Evolutionary conservation across 176 grass and related monocot species (phyloP).

Genomic region (Paspalum notatum): DNA sequence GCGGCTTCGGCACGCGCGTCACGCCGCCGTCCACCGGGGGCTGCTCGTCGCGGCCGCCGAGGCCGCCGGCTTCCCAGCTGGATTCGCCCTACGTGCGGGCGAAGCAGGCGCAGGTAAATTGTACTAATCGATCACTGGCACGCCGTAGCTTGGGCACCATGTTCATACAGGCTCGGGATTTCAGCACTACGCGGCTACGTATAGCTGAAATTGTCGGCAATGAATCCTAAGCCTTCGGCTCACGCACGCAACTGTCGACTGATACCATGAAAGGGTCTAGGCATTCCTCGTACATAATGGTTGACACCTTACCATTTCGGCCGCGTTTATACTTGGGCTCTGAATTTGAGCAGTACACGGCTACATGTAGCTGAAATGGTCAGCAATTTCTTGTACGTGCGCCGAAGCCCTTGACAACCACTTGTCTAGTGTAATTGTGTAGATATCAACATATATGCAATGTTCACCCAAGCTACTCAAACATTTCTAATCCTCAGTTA

Average conservation of each 20-base stretch:
- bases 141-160: background rate
- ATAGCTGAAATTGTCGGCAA: background rate
- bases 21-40: constrained; percentile 32
- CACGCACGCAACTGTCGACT: background rate
- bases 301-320: background rate
- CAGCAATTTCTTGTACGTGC: background rate
- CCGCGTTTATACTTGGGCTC: too few species aligned
- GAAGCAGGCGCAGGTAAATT: constrained; percentile 61
- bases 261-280: background rate
- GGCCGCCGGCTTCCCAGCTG: constrained; percentile 31
- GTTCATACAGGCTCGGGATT: background rate
- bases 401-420: background rate
- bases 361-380: too few species aligned
- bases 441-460: background rate
- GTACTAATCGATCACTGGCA: background rate
- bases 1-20: background rate
- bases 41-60: constrained; percentile 31
- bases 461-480: background rate
- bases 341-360: too few species aligned
- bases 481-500: background rate
- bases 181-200: background rate
- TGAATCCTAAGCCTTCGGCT: background rate
- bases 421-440: background rate
- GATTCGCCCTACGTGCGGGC: constrained; percentile 61
- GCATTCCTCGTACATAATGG: background rate